Conservation (phyloP, 176 grass and related monocot genomes). For the Ensete glaucum region DNA sequence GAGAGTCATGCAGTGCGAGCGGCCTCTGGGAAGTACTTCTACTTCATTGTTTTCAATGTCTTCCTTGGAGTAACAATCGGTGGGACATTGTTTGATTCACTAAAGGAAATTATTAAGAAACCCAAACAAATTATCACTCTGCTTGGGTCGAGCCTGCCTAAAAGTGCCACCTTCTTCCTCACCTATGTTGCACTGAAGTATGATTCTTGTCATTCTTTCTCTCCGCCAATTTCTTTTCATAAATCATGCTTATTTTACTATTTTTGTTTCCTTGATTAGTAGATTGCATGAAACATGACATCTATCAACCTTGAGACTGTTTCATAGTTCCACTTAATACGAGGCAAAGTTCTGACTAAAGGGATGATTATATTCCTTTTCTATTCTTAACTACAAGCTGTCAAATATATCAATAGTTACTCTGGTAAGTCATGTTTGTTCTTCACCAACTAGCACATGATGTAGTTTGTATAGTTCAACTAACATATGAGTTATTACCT, state of each 20-base stretch:
- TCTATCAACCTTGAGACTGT: no score
- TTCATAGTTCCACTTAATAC: no score
- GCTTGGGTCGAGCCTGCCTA: conserved; percentile 48
- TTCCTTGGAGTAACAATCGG: conserved; percentile 53
- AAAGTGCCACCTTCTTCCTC: conserved; percentile 85
- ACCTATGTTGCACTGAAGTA: conserved; percentile 90
- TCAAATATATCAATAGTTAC: no score
- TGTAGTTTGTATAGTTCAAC: no score
- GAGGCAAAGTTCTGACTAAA: no score
- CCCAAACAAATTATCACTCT: conserved; percentile 10
- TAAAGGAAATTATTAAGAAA: conserved; percentile 31
- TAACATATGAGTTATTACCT: no score
- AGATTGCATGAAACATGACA: not conserved
- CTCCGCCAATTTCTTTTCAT: no score
- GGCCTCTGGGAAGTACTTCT: conserved; percentile 85
- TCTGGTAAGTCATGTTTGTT: no score
- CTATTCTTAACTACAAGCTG: no score
- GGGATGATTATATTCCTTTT: no score
- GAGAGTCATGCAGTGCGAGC: conserved; percentile 52
- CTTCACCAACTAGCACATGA: no score
- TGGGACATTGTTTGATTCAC: conserved; percentile 27
- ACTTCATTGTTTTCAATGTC: conserved; percentile 86
- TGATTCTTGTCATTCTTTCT: conserved; percentile 14
- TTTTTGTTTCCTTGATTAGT: conserved; percentile 1
- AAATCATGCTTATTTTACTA: not conserved